Conservation (phyloP, 176 grass and related monocot species). For the Ensete glaucum region DNA sequence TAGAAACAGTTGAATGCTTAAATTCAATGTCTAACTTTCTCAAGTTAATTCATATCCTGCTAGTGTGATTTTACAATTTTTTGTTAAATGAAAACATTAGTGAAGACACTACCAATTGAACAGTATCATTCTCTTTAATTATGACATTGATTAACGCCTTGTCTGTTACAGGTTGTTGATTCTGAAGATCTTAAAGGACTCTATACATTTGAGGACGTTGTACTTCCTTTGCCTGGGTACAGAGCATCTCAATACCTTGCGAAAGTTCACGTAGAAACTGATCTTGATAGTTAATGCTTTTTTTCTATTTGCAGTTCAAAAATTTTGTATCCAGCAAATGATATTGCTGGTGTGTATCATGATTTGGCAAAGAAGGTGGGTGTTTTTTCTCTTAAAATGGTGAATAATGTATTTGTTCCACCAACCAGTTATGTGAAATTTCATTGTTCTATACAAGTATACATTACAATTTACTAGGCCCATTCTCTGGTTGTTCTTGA, state of each 20-base stretch:
- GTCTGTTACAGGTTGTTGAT: conserved; percentile 44
- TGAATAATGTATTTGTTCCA: neutral
- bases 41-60: too few species aligned
- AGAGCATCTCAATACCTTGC: neutral
- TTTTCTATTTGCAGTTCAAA: conserved; percentile 49
- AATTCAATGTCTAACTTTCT: too few species aligned
- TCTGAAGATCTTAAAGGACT: conserved; percentile 58
- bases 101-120: neutral
- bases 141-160: neutral
- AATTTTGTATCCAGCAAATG: conserved; percentile 74
- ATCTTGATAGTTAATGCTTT: neutral
- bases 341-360: conserved; percentile 76
- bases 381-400: neutral
- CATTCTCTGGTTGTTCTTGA: too few species aligned
- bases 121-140: neutral
- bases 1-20: neutral
- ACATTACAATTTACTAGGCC: too few species aligned
- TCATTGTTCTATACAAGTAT: neutral
- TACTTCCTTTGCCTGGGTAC: conserved; percentile 95
- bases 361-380: conserved; percentile 80
- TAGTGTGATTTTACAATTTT: too few species aligned
- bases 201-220: conserved; percentile 88
- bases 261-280: neutral
- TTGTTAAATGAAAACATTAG: too few species aligned
- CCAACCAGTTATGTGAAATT: neutral